Conservation (phyloP, 2,329 filamentous ascomycete genomes). For the Ophiocordyceps sinensis region DNA sequence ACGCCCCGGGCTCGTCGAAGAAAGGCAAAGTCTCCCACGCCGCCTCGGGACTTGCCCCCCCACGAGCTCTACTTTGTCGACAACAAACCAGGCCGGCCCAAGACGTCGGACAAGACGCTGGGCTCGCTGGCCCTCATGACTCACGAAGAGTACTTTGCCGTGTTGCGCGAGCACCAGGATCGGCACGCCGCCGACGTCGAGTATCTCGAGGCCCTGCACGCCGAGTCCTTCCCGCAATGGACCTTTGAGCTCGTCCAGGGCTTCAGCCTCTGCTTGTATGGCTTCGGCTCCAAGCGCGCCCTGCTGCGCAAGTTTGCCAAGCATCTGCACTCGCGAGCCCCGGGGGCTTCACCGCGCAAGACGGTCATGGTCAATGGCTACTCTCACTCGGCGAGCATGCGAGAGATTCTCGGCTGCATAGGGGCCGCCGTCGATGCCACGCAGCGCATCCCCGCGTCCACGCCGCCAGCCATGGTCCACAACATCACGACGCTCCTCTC, state of each 20-base stretch:
- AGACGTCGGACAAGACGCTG: conserved; percentile 79
- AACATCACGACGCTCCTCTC: conserved; percentile 47
- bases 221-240: conserved; percentile 82
- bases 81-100: conserved; percentile 65
- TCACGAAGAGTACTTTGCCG: conserved; percentile 79
- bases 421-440: conserved; percentile 43
- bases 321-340: conserved; percentile 35
- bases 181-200: conserved; percentile 55
- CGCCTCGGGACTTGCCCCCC: conserved; percentile 66
- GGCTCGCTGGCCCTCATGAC: conserved; percentile 62
- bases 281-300: conserved; percentile 75
- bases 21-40: conserved; percentile 51
- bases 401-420: conserved; percentile 57
- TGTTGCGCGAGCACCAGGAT: conserved; percentile 47
- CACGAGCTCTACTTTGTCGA: conserved; percentile 92
- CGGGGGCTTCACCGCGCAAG: conserved; percentile 15
- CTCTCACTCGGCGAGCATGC: conserved; percentile 46
- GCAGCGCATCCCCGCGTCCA: conserved; percentile 39
- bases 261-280: conserved; percentile 84
- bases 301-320: conserved; percentile 64
- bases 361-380: conserved; percentile 87
- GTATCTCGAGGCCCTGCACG: conserved; percentile 61
- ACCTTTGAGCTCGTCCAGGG: conserved; percentile 73
- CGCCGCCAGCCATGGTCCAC: conserved; percentile 55
- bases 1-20: conserved; percentile 13